Evolutionary conservation across 345 rosid genomes (phyloP), one percentile per base, ranked within the genome.

Genomic region (Citrus sp.): DNA sequence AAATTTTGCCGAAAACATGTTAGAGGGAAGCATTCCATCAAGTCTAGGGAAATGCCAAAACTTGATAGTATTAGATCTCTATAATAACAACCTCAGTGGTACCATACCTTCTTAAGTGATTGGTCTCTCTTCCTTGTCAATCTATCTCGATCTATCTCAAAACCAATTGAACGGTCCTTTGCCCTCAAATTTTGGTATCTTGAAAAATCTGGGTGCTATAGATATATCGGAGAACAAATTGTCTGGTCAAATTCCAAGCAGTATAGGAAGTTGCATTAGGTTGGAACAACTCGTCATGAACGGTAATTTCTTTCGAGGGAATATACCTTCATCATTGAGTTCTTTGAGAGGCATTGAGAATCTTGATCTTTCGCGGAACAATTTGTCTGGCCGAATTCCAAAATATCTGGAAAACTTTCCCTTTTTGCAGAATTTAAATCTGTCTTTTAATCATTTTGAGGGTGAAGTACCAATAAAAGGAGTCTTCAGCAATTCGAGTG

Each of bases 361-460:
- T 5, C 37, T 89, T 13, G 88, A 87, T 80, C 75, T 89, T 19
- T 86, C 90, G 16, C 18, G 51, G 51, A 46, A 46, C 5, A 80
- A 82, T 22, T 68, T 87, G 18, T 78, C 82, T 0, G 81, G 85
- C 1, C 25, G 60, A 27, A 82, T 86, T 58, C 88, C 87, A 0
- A 19, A 61, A 27, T 76, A 55, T 35, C 16, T 86, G 0, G 61
- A 65, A 30, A 19, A 27, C 8, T 30, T 83, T 28, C 28, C 1
- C 2, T 65, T 73, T 8, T 9, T 40, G 30, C 54, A 67, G 0
- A 49, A 24, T 16, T 76, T 87, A 63, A 80, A 87, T 73, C 79
- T 85, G 16, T 88, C 93, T 56, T 82, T 63, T 42, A 90, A 90
- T 35, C 38, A 80, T 40, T 79, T 90, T 0, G 87, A 87, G 30